Base-by-base conservation (phyloP, 2,329 filamentous ascomycete genomes). In the Didymella pomorum region DNA sequence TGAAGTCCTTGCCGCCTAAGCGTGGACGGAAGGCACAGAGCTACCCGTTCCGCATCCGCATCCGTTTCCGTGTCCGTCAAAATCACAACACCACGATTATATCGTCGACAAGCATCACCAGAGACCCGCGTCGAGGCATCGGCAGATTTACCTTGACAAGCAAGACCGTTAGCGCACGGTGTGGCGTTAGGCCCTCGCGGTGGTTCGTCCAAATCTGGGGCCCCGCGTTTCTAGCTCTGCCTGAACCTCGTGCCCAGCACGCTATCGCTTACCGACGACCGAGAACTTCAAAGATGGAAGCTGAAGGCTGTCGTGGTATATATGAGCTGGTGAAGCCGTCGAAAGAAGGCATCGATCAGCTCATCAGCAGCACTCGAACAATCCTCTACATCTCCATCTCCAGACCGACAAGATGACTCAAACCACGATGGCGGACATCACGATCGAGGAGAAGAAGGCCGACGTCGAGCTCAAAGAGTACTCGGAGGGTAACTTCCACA, bases 381-480 rank as follows among this genome's bases (percentile, higher is more conserved):
- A 4, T 21, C 16, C 23, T 41, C 31, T 8, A 41, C 4, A 28
- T 1, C n/a, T 45, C 26, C 16, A 29, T 20, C 14, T 4, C 14
- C 26, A 29, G 25, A 45, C 8, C 10, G 9, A 45, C 25, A 16
- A 45, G 26, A 29, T 48, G 18, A 33, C 26, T 26, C 35, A 26
- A 26, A 42, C 33, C 42, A 44, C 48, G 37, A 67, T 67, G 64
- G 44, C 61, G 18, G 59, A 58, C 61, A 61, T 58, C 26, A 39
- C 23, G 12, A 37, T 51, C 31, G 53, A 58, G 47, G 61, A 64
- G 48, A 65, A 65, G 58, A 62, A 58, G 52, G 56, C 48, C 4
- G 58, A 56, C 23, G 49, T 60, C 50, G 65, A 67, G 28, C 61
- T 62, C 59, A 68, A 65, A 48, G 64, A 69, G 39, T 49, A 61